Conservation (phyloP, 2,329 filamentous ascomycete species). For the Talaromyces sp. region DNA sequence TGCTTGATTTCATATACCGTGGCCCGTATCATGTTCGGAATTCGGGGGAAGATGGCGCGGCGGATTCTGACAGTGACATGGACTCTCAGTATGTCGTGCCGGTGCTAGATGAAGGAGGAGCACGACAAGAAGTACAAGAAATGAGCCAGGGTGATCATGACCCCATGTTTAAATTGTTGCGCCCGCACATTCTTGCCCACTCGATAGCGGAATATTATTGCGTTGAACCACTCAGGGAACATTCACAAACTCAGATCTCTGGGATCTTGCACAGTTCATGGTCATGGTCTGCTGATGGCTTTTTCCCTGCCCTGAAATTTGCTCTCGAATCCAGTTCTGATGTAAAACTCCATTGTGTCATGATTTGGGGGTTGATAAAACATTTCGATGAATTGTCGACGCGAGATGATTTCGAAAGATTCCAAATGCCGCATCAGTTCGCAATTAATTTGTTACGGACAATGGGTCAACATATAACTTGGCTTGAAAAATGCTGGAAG, state of each 20-base stretch:
- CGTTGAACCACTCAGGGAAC: conserved; percentile 5
- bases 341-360: background rate
- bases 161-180: background rate
- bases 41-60: background rate
- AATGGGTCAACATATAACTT: background rate
- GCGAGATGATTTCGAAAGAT: background rate
- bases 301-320: background rate
- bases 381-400: background rate
- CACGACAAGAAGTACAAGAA: background rate
- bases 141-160: background rate
- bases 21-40: background rate
- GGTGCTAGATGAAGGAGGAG: background rate
- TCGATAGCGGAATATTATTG: conserved; percentile 13
- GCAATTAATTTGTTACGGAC: background rate
- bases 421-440: background rate
- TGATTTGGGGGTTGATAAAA: background rate
- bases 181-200: conserved; percentile 6
- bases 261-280: background rate
- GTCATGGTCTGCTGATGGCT: conserved; percentile 2
- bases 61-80: background rate
- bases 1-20: conserved; percentile 5
- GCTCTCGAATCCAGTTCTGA: background rate
- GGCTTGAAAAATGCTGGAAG: background rate
- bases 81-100: background rate
- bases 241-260: conserved; percentile 4